phyloP scores from a whole-genome alignment of 345 rosid genomes.

The Pistacia vera region DNA sequence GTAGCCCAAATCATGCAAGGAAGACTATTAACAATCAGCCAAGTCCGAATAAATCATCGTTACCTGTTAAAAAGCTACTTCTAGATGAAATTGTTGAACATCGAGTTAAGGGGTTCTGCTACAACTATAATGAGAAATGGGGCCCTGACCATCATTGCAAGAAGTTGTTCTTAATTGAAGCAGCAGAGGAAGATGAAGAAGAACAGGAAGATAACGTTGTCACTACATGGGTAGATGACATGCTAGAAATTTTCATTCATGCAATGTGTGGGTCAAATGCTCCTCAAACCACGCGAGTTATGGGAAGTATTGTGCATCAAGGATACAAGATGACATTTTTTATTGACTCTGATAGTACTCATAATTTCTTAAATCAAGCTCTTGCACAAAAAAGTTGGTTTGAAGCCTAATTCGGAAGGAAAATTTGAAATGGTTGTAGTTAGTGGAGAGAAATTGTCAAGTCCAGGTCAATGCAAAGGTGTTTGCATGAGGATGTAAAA shows the following conservation, averaged over 20 bases:
- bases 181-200: not conserved
- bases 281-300: slow-evolving; percentile 5
- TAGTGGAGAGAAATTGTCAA: not conserved
- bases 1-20: not conserved
- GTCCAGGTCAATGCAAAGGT: not conserved
- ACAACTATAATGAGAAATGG: not conserved
- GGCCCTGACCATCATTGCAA: not conserved
- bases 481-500: not conserved
- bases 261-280: not conserved
- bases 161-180: slow-evolving; percentile 2
- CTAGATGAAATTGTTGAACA: not conserved
- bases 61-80: not conserved
- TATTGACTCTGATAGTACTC: not conserved
- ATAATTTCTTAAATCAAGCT: not conserved
- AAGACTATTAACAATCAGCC: not conserved
- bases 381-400: not conserved
- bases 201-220: not conserved
- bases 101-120: not conserved
- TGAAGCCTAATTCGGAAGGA: not conserved
- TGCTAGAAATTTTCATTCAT: not conserved
- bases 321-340: not conserved
- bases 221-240: not conserved
- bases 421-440: not conserved
- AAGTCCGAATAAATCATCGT: no score
- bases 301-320: no score